Conservation (phyloP, 2,329 filamentous ascomycete genomes). For the Seiridium unicorne region DNA sequence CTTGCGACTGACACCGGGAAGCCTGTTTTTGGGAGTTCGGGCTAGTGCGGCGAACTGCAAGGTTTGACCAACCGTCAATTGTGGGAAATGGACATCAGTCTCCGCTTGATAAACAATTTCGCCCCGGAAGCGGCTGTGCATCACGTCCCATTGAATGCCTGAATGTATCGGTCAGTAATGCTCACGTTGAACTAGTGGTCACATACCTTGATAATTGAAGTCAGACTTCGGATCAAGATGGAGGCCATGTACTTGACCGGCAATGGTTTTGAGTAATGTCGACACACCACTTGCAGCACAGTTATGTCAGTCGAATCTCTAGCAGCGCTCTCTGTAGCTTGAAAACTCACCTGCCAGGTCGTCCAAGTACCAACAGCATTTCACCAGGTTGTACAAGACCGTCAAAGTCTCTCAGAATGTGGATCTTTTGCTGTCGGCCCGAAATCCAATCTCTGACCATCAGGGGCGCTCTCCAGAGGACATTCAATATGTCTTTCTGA, state of each 20-base stretch:
- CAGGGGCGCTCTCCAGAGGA: conserved; percentile 20
- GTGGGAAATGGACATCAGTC: conserved; percentile 62
- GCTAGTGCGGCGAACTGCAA: conserved; percentile 62
- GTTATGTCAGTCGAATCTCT: too few species aligned
- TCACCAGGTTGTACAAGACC: conserved; percentile 50
- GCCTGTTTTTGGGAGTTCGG: conserved; percentile 57
- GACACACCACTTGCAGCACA: conserved; percentile 41
- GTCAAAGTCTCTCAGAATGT: conserved; percentile 54
- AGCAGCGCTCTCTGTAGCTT: too few species aligned
- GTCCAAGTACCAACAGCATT: conserved; percentile 43
- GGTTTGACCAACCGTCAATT: conserved; percentile 63
- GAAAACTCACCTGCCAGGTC: conserved; percentile 40
- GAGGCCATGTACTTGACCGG: conserved; percentile 51
- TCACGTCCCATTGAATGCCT: conserved; percentile 29
- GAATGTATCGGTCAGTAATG: too few species aligned
- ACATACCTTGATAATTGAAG: conserved; percentile 46
- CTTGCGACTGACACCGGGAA: conserved; percentile 54
- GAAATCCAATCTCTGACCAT: conserved; percentile 19
- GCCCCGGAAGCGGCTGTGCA: conserved; percentile 45
- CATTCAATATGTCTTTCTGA: conserved; percentile 31
- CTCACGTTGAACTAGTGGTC: too few species aligned
- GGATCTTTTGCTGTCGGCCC: conserved; percentile 33
- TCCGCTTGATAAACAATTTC: conserved; percentile 66
- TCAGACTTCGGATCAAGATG: conserved; percentile 39
- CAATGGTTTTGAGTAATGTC: conserved; percentile 56